phyloP scores from a whole-genome alignment of 805 yeast species.

The Wickerhamomyces tratensis region DNA sequence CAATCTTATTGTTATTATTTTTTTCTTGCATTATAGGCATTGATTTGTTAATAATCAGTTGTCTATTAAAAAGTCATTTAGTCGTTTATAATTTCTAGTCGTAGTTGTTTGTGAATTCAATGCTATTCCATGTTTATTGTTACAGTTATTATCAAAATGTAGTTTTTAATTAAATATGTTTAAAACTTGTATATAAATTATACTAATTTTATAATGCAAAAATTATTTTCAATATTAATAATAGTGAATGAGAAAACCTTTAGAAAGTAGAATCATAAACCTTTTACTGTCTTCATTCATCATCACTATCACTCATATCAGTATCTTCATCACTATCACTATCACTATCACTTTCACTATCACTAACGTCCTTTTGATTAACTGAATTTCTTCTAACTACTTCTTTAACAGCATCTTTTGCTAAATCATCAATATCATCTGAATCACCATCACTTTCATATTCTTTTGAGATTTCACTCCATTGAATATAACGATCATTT shows the following conservation, averaged over 20 bases:
- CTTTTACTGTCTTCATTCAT: conserved; percentile 5
- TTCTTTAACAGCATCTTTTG: conserved; percentile 12
- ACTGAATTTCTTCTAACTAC: conserved; percentile 2
- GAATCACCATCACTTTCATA: conserved; percentile 28
- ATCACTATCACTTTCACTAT: conserved; percentile 19
- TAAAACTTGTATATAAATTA: too few relatives aligned
- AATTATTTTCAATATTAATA: too few relatives aligned
- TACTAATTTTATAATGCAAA: too few relatives aligned
- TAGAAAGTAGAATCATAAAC: too few relatives aligned
- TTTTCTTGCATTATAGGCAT: neutral
- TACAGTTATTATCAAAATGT: too few relatives aligned
- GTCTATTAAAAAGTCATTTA: too few relatives aligned
- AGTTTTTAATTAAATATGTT: too few relatives aligned
- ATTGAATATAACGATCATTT: conserved; percentile 57
- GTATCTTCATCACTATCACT: conserved; percentile 7
- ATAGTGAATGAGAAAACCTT: too few relatives aligned
- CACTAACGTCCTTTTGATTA: conserved; percentile 16
- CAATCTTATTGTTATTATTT: neutral
- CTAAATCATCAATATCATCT: conserved; percentile 34
- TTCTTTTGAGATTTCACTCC: conserved; percentile 71
- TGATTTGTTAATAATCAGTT: too few relatives aligned
- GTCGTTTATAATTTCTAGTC: too few relatives aligned
- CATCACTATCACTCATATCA: conserved; percentile 5
- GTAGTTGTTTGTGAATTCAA: too few relatives aligned
- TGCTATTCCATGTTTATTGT: too few relatives aligned